Percentiles rank a stretch among this genome's conserved stretches.
phyloP scores from a whole-genome alignment of 2,329 filamentous ascomycete species.

The Geosmithia putterillii region DNA sequence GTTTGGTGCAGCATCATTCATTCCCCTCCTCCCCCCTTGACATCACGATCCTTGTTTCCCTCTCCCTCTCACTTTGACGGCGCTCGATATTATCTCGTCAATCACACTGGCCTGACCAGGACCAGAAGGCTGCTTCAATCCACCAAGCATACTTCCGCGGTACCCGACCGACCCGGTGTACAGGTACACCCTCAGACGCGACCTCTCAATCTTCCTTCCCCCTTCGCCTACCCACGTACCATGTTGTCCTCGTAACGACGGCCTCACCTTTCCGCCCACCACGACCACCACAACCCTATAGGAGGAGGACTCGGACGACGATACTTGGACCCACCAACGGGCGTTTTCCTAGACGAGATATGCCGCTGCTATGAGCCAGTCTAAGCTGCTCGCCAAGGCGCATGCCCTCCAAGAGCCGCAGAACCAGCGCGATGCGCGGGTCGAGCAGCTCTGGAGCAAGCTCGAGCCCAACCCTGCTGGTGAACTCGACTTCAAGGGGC shows the following conservation, averaged over 20 bases:
- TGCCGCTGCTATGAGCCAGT: slow-evolving; percentile 22
- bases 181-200: background rate
- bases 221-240: background rate
- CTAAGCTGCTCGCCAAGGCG: slow-evolving; percentile 38
- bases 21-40: background rate
- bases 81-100: background rate
- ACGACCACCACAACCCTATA: background rate
- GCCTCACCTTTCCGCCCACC: background rate
- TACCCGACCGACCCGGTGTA: background rate
- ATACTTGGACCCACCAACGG: background rate
- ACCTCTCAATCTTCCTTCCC: background rate
- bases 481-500: slow-evolving; percentile 69
- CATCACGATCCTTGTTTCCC: background rate
- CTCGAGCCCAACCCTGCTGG: slow-evolving; percentile 68
- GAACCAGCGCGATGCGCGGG: slow-evolving; percentile 66
- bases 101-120: no score
- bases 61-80: background rate
- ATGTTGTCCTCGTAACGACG: background rate
- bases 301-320: background rate
- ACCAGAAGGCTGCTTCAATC: background rate
- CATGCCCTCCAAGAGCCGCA: slow-evolving; percentile 65
- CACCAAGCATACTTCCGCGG: background rate
- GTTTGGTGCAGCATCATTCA: background rate
- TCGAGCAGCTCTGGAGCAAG: slow-evolving; percentile 73
- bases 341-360: slow-evolving; percentile 14